A percentile compares a stretch with the other conserved stretches of the same genome.
Conservation (phyloP, 805 yeast species). For the Starmera amethionina region DNA sequence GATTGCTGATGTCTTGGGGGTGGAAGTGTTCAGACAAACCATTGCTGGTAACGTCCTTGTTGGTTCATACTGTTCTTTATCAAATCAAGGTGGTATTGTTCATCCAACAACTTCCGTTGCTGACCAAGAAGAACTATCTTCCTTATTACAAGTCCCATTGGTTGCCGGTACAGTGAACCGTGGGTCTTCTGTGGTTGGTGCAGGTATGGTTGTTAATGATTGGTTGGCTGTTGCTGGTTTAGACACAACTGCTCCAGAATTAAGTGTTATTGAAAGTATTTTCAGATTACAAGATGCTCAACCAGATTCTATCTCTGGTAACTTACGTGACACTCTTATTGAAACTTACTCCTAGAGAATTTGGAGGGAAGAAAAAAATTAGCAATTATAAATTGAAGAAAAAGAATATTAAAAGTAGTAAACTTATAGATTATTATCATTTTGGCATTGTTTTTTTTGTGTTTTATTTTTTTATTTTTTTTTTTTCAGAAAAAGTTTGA, state of each 20-base stretch:
- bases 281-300: constrained; percentile 89
- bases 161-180: constrained; percentile 99
- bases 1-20: constrained; percentile 96
- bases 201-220: constrained; percentile 97
- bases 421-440: neutral
- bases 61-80: constrained; percentile 89
- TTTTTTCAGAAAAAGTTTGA: too few species aligned
- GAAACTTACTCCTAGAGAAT: constrained; percentile 67
- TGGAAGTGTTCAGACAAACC: constrained; percentile 98
- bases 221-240: constrained; percentile 96
- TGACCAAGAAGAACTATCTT: constrained; percentile 96
- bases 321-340: constrained; percentile 84
- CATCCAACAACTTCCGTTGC: constrained; percentile 97
- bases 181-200: constrained; percentile 96
- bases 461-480: constrained; percentile 1
- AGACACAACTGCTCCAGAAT: constrained; percentile 97
- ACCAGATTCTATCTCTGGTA: constrained; percentile 76
- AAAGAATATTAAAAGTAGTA: too few species aligned
- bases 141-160: constrained; percentile 90
- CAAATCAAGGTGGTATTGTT: constrained; percentile 96
- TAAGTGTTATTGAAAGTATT: constrained; percentile 92
- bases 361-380: neutral
- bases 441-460: constrained; percentile 7
- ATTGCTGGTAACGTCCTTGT: constrained; percentile 97
- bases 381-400: neutral